Evolutionary conservation across 305 asterid species (phyloP), one percentile per base, ranked within the genome.

Genomic region (Striga hermonthica): DNA sequence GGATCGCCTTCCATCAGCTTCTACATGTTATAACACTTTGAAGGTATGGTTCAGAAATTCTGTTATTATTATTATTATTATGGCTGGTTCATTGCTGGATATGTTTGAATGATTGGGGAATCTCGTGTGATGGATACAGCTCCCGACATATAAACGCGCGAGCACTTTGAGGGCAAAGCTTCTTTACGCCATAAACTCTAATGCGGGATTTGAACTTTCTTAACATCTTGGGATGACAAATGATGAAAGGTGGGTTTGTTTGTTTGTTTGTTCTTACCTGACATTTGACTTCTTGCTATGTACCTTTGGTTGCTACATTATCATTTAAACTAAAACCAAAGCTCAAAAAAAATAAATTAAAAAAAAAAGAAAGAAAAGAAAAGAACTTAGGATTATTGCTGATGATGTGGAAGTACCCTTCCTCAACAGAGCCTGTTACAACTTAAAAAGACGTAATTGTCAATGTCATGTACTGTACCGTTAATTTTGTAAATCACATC

Each of bases 1-100:
- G 78, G 98, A 90, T 76, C 87, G 98, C 66, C 97, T 92, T 76
- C 98, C 98, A 63, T 92, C 98, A 61, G 97, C 98, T 71, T 93
- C 98, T 54, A 93, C 98, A 36, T 93, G 98, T 76, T 93, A 93
- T 72, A 90, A 93, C 78, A 90, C 96, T 71, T 81, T 93, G 66
- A 90, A 90, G 98, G 97, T 93, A 81, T 64, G 16, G 10, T 73
- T 64, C 56, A 49, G 22, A 59, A 63, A 49, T 40, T 54, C 72
- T 11, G 45, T 40, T 34, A 9, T 61, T 47, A 28, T 47, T 39
- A 41, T 71, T 64, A 53, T 76, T 45, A 36, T 14, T 55, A 36
- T 57, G 28, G 9, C n/a, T 10, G 45, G 52, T 49, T 41, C 44
- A 28, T 61, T 73, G 22, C 65, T 61, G 12, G 34, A 44, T 64